These are phyloP conservation scores for Beverwykella pulmonaria DNA, from an alignment of 495 filamentous ascomycete species.

Conservation along the genomic window DNA sequence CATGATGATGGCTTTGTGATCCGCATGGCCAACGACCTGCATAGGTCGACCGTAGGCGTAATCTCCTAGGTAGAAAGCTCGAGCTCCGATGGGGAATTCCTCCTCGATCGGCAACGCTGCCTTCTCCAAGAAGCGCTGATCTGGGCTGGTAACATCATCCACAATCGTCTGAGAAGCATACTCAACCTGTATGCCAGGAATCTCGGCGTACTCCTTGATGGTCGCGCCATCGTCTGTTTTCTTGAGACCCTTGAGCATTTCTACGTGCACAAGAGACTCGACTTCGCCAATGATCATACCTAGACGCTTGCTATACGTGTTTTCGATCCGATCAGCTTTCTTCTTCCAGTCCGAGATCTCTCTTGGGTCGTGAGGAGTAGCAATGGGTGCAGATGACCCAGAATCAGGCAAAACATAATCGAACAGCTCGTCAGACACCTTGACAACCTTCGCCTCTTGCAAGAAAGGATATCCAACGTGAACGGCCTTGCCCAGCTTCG, in stretches of 20 bases:
- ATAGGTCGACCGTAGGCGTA: slow-evolving; percentile 89
- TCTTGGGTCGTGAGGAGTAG: slow-evolving; percentile 70
- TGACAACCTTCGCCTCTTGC: slow-evolving; percentile 85
- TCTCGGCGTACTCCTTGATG: slow-evolving; percentile 87
- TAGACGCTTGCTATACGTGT: slow-evolving; percentile 82
- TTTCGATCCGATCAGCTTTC: slow-evolving; percentile 83
- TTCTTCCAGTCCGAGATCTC: slow-evolving; percentile 81
- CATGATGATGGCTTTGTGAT: slow-evolving; percentile 74
- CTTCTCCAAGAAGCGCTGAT: slow-evolving; percentile 89
- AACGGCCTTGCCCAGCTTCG: slow-evolving; percentile 79
- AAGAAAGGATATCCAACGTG: slow-evolving; percentile 96
- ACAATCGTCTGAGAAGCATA: slow-evolving; percentile 90
- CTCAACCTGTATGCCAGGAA: slow-evolving; percentile 88
- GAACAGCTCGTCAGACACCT: slow-evolving; percentile 92
- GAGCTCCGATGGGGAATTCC: slow-evolving; percentile 81
- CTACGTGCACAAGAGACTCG: slow-evolving; percentile 85
- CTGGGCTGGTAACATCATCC: slow-evolving; percentile 85
- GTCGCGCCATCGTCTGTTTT: slow-evolving; percentile 91
- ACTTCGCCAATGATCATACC: slow-evolving; percentile 85
- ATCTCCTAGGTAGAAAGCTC: slow-evolving; percentile 95
- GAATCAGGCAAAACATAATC: slow-evolving; percentile 73
- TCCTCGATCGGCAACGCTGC: slow-evolving; percentile 83
- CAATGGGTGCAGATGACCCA: slow-evolving; percentile 57
- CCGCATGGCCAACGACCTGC: slow-evolving; percentile 73
- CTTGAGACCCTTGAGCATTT: slow-evolving; percentile 85